phyloP scores from a whole-genome alignment of 441 rosid genomes.

The Arabidopsis hybrid region DNA sequence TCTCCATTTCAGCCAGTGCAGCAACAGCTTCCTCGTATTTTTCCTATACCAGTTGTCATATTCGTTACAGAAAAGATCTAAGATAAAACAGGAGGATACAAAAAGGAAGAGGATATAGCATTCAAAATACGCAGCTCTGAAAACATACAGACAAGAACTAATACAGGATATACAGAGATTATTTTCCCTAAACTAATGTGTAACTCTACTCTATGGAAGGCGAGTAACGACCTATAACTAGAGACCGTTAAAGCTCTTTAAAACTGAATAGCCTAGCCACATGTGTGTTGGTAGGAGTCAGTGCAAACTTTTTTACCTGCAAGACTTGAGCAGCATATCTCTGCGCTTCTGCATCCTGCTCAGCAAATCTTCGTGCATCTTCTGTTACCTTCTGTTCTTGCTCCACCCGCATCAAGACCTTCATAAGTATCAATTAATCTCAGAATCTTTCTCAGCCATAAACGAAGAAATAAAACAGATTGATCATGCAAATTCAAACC shows the following conservation, averaged over 20 bases:
- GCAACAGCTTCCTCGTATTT: constrained; percentile 75
- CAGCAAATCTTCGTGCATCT: constrained; percentile 98
- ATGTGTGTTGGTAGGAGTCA: not conserved
- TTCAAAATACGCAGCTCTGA: not conserved
- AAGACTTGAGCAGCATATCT: constrained; percentile 92
- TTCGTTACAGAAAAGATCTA: not conserved
- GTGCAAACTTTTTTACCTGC: constrained; percentile 61
- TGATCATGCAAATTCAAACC: constrained; percentile 54
- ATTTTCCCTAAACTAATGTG: not conserved
- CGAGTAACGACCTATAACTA: not conserved
- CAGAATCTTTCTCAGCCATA: constrained; percentile 27
- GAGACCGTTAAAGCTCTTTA: constrained; percentile 16
- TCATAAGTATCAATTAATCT: constrained; percentile 33
- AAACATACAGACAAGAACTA: constrained; percentile 12
- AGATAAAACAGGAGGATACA: constrained; percentile 11
- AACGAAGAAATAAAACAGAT: constrained; percentile 17
- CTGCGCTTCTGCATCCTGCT: constrained; percentile 97
- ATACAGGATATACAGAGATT: not conserved
- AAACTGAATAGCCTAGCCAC: constrained; percentile 7
- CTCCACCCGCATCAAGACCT: constrained; percentile 99
- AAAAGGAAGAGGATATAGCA: not conserved
- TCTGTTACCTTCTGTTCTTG: constrained; percentile 97
- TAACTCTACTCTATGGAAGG: not conserved
- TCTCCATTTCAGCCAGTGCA: constrained; percentile 90
- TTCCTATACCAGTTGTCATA: constrained; percentile 58